A percentile compares a stretch with the other conserved stretches of the same genome.
These are phyloP conservation scores for Euphorbia tirucalli DNA, from an alignment of 345 rosid genomes.

Conservation along the genomic window DNA sequence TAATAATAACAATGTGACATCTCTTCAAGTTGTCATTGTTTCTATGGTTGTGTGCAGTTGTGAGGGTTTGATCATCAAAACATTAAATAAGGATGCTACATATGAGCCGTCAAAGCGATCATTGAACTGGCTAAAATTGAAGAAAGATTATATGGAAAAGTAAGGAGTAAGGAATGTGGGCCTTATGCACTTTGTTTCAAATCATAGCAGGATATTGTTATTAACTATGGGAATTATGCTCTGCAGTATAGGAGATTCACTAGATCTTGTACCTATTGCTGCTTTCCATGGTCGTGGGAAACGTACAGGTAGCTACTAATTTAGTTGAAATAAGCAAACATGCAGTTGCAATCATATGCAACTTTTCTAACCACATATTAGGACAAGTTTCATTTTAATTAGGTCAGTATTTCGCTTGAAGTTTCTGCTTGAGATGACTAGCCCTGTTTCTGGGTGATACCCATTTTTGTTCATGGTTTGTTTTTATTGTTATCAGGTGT, in stretches of 20 bases:
- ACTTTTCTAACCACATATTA: background rate
- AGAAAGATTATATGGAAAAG: constrained; percentile 97
- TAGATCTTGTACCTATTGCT: constrained; percentile 94
- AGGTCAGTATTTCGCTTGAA: background rate
- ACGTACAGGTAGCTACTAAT: constrained; percentile 58
- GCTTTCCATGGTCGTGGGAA: constrained; percentile 98
- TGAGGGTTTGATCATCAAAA: constrained; percentile 95
- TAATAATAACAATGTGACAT: too few species aligned
- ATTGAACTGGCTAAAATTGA: constrained; percentile 85
- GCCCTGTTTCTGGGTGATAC: constrained; percentile 4
- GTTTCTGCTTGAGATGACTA: background rate
- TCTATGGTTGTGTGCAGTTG: constrained; percentile 50
- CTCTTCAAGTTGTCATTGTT: background rate
- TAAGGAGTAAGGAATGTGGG: constrained; percentile 22
- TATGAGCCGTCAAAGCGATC: constrained; percentile 97
- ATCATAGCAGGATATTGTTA: background rate
- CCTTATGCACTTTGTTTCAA: constrained; percentile 1
- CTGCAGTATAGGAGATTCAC: constrained; percentile 83
- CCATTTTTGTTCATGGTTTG: constrained; percentile 20
- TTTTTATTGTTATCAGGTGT: constrained; percentile 48
- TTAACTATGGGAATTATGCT: background rate
- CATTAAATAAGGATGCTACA: constrained; percentile 85
- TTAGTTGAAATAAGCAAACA: background rate
- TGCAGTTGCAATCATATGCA: background rate
- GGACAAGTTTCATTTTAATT: background rate